Percentiles rank a stretch among this genome's conserved stretches.
Evolutionary conservation across 73 alveolate species (phyloP).

Genomic region (Tetrahymena malaccensis): DNA sequence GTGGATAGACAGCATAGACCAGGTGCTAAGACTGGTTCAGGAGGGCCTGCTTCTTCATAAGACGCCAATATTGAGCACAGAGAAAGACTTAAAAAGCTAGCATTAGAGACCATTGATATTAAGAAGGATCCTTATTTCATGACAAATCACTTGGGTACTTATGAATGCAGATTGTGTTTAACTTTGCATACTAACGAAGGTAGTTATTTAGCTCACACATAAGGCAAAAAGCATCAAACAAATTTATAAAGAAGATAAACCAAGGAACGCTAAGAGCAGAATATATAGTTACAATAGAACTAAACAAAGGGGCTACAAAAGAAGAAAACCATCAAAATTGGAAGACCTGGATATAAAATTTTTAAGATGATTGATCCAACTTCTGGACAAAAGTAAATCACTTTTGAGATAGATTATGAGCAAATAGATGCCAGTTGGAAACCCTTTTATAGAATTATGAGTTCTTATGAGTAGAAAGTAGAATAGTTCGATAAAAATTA

Average conservation of each 20-base stretch:
- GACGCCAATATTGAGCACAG: slow-evolving; percentile 83
- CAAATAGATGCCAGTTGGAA: slow-evolving; percentile 54
- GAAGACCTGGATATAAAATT: slow-evolving; percentile 99
- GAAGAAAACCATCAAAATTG: slow-evolving; percentile 85
- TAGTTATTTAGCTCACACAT: slow-evolving; percentile 94
- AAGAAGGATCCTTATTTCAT: slow-evolving; percentile 97
- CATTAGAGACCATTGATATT: slow-evolving; percentile 96
- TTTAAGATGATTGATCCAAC: slow-evolving; percentile 92
- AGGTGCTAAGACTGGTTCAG: slow-evolving; percentile 87
- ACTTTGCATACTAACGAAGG: slow-evolving; percentile 99
- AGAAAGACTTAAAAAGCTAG: slow-evolving; percentile 90
- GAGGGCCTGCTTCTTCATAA: slow-evolving; percentile 77
- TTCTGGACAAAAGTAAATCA: slow-evolving; percentile 86
- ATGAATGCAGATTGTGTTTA: slow-evolving; percentile 98
- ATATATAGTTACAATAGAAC: slow-evolving; percentile 64
- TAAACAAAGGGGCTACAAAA: slow-evolving; percentile 47
- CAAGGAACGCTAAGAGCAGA: slow-evolving; percentile 72
- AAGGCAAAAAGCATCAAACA: slow-evolving; percentile 98
- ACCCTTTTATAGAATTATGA: slow-evolving; percentile 97
- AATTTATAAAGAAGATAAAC: slow-evolving; percentile 84
- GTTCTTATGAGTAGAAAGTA: slow-evolving; percentile 90
- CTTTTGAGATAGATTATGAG: slow-evolving; percentile 96
- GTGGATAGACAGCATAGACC: slow-evolving; percentile 85
- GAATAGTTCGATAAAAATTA: slow-evolving; percentile 81
- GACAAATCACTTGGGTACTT: slow-evolving; percentile 97